Conservation (phyloP, 805 yeast species). For the Barnettozyma salicaria region DNA sequence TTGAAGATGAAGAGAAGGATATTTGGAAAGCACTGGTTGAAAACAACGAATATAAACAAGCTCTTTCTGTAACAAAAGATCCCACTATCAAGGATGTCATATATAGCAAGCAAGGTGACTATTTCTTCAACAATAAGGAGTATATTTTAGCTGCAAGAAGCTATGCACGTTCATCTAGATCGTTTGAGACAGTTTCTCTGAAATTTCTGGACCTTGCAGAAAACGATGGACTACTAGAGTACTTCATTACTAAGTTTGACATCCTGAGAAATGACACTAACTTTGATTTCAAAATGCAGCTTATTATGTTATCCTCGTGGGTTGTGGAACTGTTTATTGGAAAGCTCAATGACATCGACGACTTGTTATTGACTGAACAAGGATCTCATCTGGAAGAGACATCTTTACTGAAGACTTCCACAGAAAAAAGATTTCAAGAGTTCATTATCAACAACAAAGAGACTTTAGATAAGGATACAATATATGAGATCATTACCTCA, state of each 20-base stretch:
- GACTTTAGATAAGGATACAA: slow-evolving; percentile 55
- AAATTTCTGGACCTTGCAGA: slow-evolving; percentile 40
- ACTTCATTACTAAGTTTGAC: slow-evolving; percentile 38
- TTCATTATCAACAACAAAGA: slow-evolving; percentile 47
- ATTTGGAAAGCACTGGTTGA: slow-evolving; percentile 67
- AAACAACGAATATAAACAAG: slow-evolving; percentile 54
- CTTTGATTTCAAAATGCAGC: slow-evolving; percentile 27
- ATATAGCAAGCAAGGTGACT: slow-evolving; percentile 48
- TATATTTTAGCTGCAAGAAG: slow-evolving; percentile 44
- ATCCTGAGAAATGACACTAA: slow-evolving; percentile 23
- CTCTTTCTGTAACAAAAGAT: slow-evolving; percentile 41
- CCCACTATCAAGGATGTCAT: slow-evolving; percentile 42
- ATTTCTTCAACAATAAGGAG: slow-evolving; percentile 30
- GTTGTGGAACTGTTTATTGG: slow-evolving; percentile 31
- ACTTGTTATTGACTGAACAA: slow-evolving; percentile 26
- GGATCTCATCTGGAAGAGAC: slow-evolving; percentile 19
- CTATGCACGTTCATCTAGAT: slow-evolving; percentile 56
- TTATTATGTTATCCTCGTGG: slow-evolving; percentile 31
- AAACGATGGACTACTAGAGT: slow-evolving; percentile 40
- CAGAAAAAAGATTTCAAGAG: slow-evolving; percentile 32
- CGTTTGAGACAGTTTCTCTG: slow-evolving; percentile 66
- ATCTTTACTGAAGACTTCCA: slow-evolving; percentile 22
- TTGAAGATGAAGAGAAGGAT: slow-evolving; percentile 62
- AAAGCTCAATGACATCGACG: slow-evolving; percentile 31
- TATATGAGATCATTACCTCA: slow-evolving; percentile 63